Conservation (phyloP, 208 protist species). For the Spironucleus salmonicida region DNA sequence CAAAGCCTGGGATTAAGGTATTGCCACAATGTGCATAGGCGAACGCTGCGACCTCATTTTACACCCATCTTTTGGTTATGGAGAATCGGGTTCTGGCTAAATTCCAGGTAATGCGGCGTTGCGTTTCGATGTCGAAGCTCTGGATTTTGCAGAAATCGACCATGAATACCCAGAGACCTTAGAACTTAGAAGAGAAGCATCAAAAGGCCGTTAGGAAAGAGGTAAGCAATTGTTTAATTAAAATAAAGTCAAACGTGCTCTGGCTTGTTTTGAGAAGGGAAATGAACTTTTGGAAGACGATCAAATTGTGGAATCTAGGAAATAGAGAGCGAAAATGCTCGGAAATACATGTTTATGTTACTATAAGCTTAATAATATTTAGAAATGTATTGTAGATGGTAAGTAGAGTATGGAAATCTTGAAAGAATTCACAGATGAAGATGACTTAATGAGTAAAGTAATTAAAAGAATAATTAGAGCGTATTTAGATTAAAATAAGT, state of each 20-base stretch:
- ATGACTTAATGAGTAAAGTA: no score
- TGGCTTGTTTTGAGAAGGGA: constrained; percentile 19
- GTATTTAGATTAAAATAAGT: no score
- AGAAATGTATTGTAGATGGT: no score
- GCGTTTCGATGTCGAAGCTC: neutral
- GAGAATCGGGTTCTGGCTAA: neutral
- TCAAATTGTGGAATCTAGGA: no score
- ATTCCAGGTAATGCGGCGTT: neutral
- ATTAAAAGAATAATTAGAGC: no score
- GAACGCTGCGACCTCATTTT: constrained; percentile 27
- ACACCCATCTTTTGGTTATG: neutral
- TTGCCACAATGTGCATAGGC: constrained; percentile 38
- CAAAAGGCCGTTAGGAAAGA: neutral
- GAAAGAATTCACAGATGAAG: no score
- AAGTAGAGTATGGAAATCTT: no score
- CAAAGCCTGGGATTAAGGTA: constrained; percentile 41
- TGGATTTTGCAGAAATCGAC: constrained; percentile 12
- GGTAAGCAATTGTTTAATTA: neutral
- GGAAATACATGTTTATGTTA: no score
- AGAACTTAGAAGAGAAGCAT: neutral
- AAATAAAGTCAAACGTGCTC: neutral
- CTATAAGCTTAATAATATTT: no score
- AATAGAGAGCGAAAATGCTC: no score
- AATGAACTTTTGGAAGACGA: constrained; percentile 19
- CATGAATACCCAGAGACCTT: neutral